phyloP scores from a whole-genome alignment of 306 rosid species.

The Dalbergia cultrata region DNA sequence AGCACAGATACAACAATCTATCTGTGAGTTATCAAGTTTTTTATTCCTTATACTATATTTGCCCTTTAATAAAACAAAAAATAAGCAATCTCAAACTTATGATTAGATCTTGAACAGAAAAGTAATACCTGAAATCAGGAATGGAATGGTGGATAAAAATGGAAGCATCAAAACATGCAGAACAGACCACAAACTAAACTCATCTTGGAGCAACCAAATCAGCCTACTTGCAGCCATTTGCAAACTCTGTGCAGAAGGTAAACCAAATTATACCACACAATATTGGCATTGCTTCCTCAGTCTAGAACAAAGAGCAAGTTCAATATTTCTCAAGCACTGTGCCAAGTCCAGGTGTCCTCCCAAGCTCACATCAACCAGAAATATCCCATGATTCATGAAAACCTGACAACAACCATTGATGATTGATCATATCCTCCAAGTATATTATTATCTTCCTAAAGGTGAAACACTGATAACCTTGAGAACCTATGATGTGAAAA shows the following conservation, averaged over 20 bases:
- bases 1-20: background rate
- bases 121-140: background rate
- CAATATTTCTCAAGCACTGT: background rate
- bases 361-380: conserved; percentile 12
- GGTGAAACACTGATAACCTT: background rate
- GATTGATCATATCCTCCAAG: background rate
- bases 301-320: background rate
- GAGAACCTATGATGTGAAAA: background rate
- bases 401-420: background rate
- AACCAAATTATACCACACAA: background rate
- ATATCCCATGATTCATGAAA: conserved; percentile 14
- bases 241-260: background rate
- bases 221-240: background rate
- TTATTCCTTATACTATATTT: background rate
- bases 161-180: background rate
- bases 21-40: background rate
- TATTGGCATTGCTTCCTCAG: background rate
- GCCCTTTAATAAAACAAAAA: background rate
- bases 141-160: background rate
- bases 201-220: background rate
- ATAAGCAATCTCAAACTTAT: background rate
- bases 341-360: background rate
- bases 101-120: background rate
- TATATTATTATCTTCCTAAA: background rate
- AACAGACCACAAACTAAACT: background rate